Evolutionary conservation across 169 alveolate genomes (phyloP).

Genomic region (Eimeria falciformis): DNA sequence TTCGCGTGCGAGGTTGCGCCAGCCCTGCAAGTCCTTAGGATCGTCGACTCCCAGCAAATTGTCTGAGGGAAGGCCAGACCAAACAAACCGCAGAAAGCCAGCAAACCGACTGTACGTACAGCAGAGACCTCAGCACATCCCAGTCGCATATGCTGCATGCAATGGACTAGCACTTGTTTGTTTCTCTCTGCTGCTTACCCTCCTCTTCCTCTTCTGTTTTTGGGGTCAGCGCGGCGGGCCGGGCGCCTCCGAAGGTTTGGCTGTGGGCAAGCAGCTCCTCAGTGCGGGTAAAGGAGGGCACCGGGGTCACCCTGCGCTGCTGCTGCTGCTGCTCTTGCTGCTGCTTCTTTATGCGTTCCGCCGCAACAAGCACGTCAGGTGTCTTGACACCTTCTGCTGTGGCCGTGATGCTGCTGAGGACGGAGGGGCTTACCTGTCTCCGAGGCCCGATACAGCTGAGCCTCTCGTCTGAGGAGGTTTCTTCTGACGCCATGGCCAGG

Average conservation of each 20-base stretch:
- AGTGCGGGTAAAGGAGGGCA: background rate
- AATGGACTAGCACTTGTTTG: too few relatives aligned
- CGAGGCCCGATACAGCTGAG: background rate
- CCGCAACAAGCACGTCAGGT: background rate
- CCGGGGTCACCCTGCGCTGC: background rate
- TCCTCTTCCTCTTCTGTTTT: too few relatives aligned
- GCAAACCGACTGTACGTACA: too few relatives aligned
- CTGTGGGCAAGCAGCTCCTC: slow-evolving; percentile 1
- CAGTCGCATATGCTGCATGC: too few relatives aligned
- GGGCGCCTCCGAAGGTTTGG: background rate
- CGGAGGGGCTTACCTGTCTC: background rate
- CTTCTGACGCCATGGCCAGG: too few relatives aligned
- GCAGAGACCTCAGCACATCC: too few relatives aligned
- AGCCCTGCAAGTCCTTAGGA: background rate
- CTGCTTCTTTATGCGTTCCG: background rate
- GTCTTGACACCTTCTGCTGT: background rate
- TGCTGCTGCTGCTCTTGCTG: background rate
- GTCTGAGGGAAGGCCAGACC: background rate
- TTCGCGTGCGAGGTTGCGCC: background rate
- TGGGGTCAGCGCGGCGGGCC: background rate
- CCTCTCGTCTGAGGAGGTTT: too few relatives aligned
- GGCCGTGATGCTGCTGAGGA: background rate
- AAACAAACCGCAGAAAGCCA: too few relatives aligned
- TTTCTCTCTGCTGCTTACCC: too few relatives aligned
- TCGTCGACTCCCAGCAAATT: background rate